Evolutionary conservation across 768 basidiomycete genomes (phyloP).

Genomic region (Calocybe cyanea): DNA sequence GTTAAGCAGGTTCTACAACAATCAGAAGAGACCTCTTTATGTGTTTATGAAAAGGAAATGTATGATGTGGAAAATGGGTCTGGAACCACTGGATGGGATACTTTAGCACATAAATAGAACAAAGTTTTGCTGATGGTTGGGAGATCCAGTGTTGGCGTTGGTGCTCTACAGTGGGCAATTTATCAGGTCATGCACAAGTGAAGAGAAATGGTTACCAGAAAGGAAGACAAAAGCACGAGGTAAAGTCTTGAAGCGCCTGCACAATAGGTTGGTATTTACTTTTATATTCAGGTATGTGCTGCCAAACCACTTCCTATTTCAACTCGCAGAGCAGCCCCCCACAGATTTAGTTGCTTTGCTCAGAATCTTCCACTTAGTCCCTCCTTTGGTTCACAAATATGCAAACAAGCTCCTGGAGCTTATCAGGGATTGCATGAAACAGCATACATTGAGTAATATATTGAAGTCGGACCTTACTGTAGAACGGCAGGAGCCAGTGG

Average conservation of each 20-base stretch:
- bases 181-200: slow-evolving; percentile 76
- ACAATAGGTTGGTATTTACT: background rate
- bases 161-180: slow-evolving; percentile 51
- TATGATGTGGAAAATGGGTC: slow-evolving; percentile 66
- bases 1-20: slow-evolving; percentile 64
- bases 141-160: slow-evolving; percentile 30
- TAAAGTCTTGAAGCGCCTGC: slow-evolving; percentile 24
- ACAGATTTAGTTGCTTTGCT: slow-evolving; percentile 61
- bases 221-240: slow-evolving; percentile 85
- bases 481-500: background rate
- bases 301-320: slow-evolving; percentile 71
- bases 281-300: slow-evolving; percentile 56
- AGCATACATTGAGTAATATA: slow-evolving; percentile 23
- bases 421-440: slow-evolving; percentile 49
- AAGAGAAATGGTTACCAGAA: slow-evolving; percentile 75
- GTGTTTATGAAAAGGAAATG: slow-evolving; percentile 61
- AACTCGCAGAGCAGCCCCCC: slow-evolving; percentile 68
- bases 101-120: slow-evolving; percentile 80
- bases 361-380: slow-evolving; percentile 55
- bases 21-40: slow-evolving; percentile 74
- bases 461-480: background rate
- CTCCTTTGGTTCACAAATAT: slow-evolving; percentile 58
- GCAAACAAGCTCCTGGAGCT: slow-evolving; percentile 62
- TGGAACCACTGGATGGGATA: slow-evolving; percentile 75
- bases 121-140: slow-evolving; percentile 47